Base-by-base conservation (phyloP, 257 asterid species). In the Penstemon barbatus region DNA sequence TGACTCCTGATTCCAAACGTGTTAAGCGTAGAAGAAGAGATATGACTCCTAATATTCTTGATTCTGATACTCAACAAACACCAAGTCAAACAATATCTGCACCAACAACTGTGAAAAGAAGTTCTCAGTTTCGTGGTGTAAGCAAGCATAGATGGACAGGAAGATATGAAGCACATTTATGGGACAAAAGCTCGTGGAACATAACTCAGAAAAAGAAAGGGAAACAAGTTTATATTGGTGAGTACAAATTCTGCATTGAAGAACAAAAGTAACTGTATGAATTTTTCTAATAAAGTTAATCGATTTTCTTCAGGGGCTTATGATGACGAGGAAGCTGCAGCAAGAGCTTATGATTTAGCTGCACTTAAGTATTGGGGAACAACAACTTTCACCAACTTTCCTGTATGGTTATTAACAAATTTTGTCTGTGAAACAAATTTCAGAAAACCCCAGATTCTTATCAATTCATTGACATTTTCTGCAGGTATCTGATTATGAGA, bases 351-450 rank as follows among this genome's bases (percentile, higher is more conserved):
- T 48, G 89, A 83, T 64, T 78, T 83, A 63, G 86, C 86, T 5
- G 89, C 88, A 71, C 82, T 83, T 3, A 83, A 83, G 63, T 83
- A 83, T 43, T 83, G 88, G 88, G 88, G 88, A 57, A 65, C 78
- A 70, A 73, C 86, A 10, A 83, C 88, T 68, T 71, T 68, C 72
- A 80, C 84, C 71, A 83, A 83, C 66, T 83, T 80, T 61, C 86
- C 81, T 10, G 88, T 83, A 83, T 63, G 82, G 49, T 13, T 66
- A 13, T 57, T 69, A 37, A 39, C 70, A 36, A 6, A 56, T 39
- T 65, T 10, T 51, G 15, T 51, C n/a, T 15, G 8, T 59, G 11
- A 49, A 43, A 57, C 54, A 3, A 4, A 25, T 9, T 52, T 19
- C 63, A 7, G 7, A 10, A 10, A 46, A 10, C 44, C n/a, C 45